A percentile compares a stretch with the other conserved stretches of the same genome.
phyloP scores from a whole-genome alignment of 225 moss, liverwort and hornwort genomes.

The Physcomitrium patens region DNA sequence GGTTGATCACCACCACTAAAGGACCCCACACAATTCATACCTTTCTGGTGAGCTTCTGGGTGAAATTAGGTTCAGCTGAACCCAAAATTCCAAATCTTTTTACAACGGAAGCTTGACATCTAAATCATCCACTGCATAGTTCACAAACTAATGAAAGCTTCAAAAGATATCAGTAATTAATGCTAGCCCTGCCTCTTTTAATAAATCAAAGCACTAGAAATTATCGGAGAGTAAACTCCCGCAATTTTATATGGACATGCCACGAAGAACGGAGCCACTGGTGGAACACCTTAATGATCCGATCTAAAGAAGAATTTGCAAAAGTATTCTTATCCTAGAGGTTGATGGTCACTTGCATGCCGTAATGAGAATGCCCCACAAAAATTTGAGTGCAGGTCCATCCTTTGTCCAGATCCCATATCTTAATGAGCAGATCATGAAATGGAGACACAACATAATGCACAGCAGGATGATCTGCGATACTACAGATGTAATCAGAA shows the following conservation, averaged over 20 bases:
- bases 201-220: not conserved
- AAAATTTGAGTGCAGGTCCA: slow-evolving; percentile 89
- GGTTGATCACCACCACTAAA: slow-evolving; percentile 88
- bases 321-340: slow-evolving; percentile 89
- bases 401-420: slow-evolving; percentile 95
- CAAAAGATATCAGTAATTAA: not conserved
- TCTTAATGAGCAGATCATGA: slow-evolving; percentile 93
- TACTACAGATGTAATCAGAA: slow-evolving; percentile 82
- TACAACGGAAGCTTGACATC: not conserved
- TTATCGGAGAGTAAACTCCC: not conserved
- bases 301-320: slow-evolving; percentile 86
- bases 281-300: slow-evolving; percentile 72
- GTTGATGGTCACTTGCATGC: slow-evolving; percentile 92
- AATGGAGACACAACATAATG: slow-evolving; percentile 85
- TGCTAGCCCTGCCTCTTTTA: not conserved
- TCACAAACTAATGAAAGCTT: not conserved
- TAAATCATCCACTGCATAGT: not conserved
- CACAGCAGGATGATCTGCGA: slow-evolving; percentile 79
- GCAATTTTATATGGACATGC: not conserved
- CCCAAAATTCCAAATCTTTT: slow-evolving; percentile 91
- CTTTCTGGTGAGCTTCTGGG: slow-evolving; percentile 88
- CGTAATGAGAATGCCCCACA: slow-evolving; percentile 93
- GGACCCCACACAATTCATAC: slow-evolving; percentile 86
- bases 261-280: not conserved
- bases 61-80: slow-evolving; percentile 88